Evolutionary conservation across 495 filamentous ascomycete species (phyloP).

Genomic region (Penicillium coffeae): DNA sequence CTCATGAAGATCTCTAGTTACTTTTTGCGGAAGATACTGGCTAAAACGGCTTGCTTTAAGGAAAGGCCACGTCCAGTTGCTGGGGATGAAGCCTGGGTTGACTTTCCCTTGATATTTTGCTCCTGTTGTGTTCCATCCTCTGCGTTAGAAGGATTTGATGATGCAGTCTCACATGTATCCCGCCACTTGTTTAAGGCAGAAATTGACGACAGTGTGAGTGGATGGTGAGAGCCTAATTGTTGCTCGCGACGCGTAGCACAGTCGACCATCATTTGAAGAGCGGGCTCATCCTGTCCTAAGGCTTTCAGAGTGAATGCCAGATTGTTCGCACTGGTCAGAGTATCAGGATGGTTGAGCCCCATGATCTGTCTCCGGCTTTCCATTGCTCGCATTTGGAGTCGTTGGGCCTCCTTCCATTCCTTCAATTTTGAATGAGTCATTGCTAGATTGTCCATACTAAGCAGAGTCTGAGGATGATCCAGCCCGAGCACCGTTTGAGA

Average conservation of each 20-base stretch:
- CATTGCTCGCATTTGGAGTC: neutral
- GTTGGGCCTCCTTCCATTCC: slow-evolving; percentile 3
- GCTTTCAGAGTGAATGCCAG: slow-evolving; percentile 6
- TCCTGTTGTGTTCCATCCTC: neutral
- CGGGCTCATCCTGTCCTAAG: slow-evolving; percentile 1
- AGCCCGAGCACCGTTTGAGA: neutral
- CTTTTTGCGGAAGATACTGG: too few relatives aligned
- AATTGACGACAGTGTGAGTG: slow-evolving; percentile 4
- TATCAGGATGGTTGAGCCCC: slow-evolving; percentile 7
- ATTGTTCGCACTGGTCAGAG: slow-evolving; percentile 12
- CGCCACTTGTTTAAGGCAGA: slow-evolving; percentile 4
- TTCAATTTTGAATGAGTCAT: neutral
- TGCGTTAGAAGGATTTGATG: neutral
- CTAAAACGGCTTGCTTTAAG: too few relatives aligned
- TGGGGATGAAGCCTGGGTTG: too few relatives aligned
- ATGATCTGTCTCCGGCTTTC: slow-evolving; percentile 5
- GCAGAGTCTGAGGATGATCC: slow-evolving; percentile 1
- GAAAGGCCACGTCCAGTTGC: too few relatives aligned
- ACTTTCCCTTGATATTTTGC: neutral
- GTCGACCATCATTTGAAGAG: slow-evolving; percentile 6
- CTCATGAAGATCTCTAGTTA: too few relatives aligned
- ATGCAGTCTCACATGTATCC: neutral
- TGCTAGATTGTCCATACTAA: slow-evolving; percentile 1
- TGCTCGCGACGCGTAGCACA: slow-evolving; percentile 2
- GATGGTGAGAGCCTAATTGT: slow-evolving; percentile 8